phyloP scores from a whole-genome alignment of 257 asterid genomes.

The Salvia miltiorrhiza region DNA sequence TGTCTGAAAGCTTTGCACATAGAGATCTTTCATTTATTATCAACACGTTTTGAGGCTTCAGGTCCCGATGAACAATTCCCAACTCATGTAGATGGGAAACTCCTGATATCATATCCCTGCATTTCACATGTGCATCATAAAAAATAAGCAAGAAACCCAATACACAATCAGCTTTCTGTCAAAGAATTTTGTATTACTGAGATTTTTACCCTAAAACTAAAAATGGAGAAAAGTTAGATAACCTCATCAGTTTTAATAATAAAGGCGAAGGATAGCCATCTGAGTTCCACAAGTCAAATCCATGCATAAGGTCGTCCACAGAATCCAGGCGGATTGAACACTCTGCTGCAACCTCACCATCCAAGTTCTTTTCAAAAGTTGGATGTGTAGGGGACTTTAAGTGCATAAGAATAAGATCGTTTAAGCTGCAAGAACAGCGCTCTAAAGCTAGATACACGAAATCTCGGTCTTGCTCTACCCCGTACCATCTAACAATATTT shows the following conservation, averaged over 20 bases:
- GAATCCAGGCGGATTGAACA: slow-evolving; percentile 35
- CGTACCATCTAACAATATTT: slow-evolving; percentile 86
- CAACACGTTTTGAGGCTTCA: slow-evolving; percentile 90
- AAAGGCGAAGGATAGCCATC: slow-evolving; percentile 69
- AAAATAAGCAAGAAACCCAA: slow-evolving; percentile 4
- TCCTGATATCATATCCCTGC: slow-evolving; percentile 89
- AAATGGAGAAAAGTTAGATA: slow-evolving; percentile 19
- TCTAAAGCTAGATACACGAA: slow-evolving; percentile 90
- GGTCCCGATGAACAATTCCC: slow-evolving; percentile 92
- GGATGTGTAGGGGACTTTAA: slow-evolving; percentile 38
- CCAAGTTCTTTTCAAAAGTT: slow-evolving; percentile 29
- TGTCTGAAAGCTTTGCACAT: slow-evolving; percentile 88
- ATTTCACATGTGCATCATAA: slow-evolving; percentile 10
- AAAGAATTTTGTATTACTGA: slow-evolving; percentile 6
- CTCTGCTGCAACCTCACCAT: slow-evolving; percentile 38
- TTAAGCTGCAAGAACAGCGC: slow-evolving; percentile 82
- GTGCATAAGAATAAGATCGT: slow-evolving; percentile 67
- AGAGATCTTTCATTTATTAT: slow-evolving; percentile 55
- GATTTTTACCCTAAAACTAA: background rate
- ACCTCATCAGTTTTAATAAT: slow-evolving; percentile 83
- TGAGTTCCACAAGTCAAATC: slow-evolving; percentile 48
- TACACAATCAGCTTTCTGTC: slow-evolving; percentile 14
- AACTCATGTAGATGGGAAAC: slow-evolving; percentile 83
- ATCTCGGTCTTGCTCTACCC: slow-evolving; percentile 88
- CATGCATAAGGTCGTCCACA: slow-evolving; percentile 37